Evolutionary conservation across 1,284 basidiomycete genomes (phyloP).

Genomic region (Cryptococcus wingfieldii): DNA sequence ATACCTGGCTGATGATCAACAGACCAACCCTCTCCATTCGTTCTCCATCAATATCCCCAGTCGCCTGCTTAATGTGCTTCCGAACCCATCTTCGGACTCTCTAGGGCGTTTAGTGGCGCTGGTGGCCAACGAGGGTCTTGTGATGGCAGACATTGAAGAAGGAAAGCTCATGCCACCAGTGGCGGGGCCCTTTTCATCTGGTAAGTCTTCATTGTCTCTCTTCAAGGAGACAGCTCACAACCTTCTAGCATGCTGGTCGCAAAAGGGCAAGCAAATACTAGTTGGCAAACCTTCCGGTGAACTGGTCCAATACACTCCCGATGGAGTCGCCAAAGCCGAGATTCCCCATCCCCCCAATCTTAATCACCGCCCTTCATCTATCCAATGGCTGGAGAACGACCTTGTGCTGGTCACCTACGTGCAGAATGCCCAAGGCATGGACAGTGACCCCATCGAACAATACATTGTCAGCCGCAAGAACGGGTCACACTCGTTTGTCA

Average conservation of each 20-base stretch:
- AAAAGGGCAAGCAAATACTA: conserved; percentile 57
- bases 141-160: conserved; percentile 39
- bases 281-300: conserved; percentile 50
- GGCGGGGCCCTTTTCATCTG: conserved; percentile 36
- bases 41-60: conserved; percentile 36
- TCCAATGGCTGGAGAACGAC: conserved; percentile 57
- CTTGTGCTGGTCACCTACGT: conserved; percentile 54
- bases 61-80: conserved; percentile 44
- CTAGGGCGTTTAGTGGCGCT: conserved; percentile 44
- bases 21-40: conserved; percentile 38
- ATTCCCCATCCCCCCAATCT: conserved; percentile 48
- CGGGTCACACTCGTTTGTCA: conserved; percentile 35
- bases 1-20: conserved; percentile 2
- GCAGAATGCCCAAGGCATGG: conserved; percentile 31
- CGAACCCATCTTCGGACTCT: conserved; percentile 49
- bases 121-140: conserved; percentile 39
- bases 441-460: conserved; percentile 42
- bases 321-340: conserved; percentile 52
- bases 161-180: conserved; percentile 23
- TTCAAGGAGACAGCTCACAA: conserved; percentile 13
- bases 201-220: conserved; percentile 16
- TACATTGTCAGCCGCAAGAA: conserved; percentile 45
- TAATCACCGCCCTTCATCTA: conserved; percentile 31
- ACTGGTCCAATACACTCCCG: conserved; percentile 53
- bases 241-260: conserved; percentile 52